Evolutionary conservation across 441 rosid genomes (phyloP), one percentile per base, ranked within the genome.

Genomic region (Adansonia rubrostipa): DNA sequence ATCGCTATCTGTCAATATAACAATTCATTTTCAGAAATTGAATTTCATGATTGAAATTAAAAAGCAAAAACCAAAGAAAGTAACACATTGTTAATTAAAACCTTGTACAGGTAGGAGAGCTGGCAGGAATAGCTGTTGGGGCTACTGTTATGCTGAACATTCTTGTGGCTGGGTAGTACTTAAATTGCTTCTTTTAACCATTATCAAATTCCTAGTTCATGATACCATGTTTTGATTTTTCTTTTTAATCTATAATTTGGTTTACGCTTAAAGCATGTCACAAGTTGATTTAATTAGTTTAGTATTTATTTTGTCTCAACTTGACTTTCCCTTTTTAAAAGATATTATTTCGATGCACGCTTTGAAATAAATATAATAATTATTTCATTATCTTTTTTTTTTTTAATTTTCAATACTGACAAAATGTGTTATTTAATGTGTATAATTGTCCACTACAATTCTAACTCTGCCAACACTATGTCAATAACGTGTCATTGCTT

Each of bases 91-190:
- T 33, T 1, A 33, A 28, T 28, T 28, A 28, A 28, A 28, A 61
- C 33, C 20, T 64, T 9, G 80, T 11, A 11, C 84, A 92, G 99
- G 99, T 96, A 15, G 99, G 99, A 78, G 99, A 96, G 85, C 75
- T 96, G 79, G 99, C 99, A 0, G 99, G 99, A n/a, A 92, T 96
- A 68, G 99, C 98, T 7, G 98, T 96, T 79, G 99, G 99, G 81
- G 99, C 99, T 28, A 88, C 99, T 0, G 99, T 96, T 61, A 82
- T 93, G 97, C 98, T 96, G 42, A 96, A 96, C 85, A 92, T 92
- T 82, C 97, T 96, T 63, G 90, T 96, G 58, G 93, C 99, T 0
- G 99, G 99, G 99, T 96, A 73, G 89, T 80, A 6, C 4, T 68
- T 22, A 3, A 3, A 22, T 48, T 2, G 6, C 6, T 15, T n/a